Conservation (phyloP, 1,284 basidiomycete species). For the Naganishia cerealis region DNA sequence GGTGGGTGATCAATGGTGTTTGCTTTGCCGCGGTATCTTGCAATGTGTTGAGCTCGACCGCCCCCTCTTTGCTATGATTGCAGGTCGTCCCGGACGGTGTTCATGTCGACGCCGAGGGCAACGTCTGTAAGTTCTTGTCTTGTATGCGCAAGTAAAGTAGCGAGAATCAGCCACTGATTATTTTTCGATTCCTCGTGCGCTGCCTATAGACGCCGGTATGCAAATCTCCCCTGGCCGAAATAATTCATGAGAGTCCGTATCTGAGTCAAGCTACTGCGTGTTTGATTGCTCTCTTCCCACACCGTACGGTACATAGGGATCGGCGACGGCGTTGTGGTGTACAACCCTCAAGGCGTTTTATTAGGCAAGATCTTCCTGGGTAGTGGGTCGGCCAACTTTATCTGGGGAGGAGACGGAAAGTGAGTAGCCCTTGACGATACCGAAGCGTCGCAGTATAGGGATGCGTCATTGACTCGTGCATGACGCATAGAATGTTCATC, state of each 20-base stretch:
- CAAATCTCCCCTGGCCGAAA: neutral
- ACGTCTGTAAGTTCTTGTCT: slow-evolving; percentile 58
- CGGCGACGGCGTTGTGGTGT: slow-evolving; percentile 73
- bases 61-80: neutral
- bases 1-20: neutral
- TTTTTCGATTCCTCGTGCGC: neutral
- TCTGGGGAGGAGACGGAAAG: slow-evolving; percentile 33
- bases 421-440: slow-evolving; percentile 27
- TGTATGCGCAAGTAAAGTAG: slow-evolving; percentile 4
- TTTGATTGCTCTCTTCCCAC: too few relatives aligned
- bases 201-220: slow-evolving; percentile 13
- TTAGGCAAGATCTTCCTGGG: slow-evolving; percentile 74
- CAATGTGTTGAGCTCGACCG: neutral
- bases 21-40: too few relatives aligned
- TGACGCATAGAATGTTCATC: slow-evolving; percentile 62
- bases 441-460: neutral
- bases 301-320: slow-evolving; percentile 55
- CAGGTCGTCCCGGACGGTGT: slow-evolving; percentile 47
- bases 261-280: neutral
- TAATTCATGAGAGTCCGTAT: neutral
- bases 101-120: slow-evolving; percentile 63
- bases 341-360: slow-evolving; percentile 63
- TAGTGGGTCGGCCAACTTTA: slow-evolving; percentile 61
- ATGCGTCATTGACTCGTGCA: neutral
- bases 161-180: too few relatives aligned